Conservation (phyloP, 371 early-diverging fungal genomes). For the Hamiltosporidium tvaerminnensis region DNA sequence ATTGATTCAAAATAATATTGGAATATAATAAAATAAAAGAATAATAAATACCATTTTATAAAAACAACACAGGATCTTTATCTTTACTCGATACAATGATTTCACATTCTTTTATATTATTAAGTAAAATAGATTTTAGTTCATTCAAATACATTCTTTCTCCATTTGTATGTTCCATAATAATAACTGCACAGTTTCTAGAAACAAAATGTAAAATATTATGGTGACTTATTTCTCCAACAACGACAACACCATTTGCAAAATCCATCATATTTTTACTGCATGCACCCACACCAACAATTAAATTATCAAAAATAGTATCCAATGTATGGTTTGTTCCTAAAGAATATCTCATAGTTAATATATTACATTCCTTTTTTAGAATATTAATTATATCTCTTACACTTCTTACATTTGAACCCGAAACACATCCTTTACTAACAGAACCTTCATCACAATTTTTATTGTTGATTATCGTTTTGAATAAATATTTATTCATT, state of each 20-base stretch:
- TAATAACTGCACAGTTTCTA: slow-evolving; percentile 24
- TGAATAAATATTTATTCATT: slow-evolving; percentile 36
- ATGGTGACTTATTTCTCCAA: slow-evolving; percentile 52
- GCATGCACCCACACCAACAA: slow-evolving; percentile 12
- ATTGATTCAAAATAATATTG: no score
- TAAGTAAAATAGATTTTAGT: slow-evolving; percentile 14
- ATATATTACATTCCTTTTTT: neutral
- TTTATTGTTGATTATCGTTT: neutral
- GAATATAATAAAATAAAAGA: no score
- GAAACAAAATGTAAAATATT: slow-evolving; percentile 28
- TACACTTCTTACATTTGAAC: slow-evolving; percentile 8
- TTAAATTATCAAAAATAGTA: slow-evolving; percentile 5
- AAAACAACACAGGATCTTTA: slow-evolving; percentile 38
- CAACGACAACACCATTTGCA: slow-evolving; percentile 25
- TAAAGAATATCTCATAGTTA: neutral
- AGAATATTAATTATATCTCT: neutral
- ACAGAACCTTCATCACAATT: neutral
- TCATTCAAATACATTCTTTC: slow-evolving; percentile 42
- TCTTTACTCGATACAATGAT: slow-evolving; percentile 37
- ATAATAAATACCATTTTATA: neutral
- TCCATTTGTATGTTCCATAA: slow-evolving; percentile 48
- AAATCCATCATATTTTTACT: neutral
- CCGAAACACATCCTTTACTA: neutral
- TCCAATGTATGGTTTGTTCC: neutral
- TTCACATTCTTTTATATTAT: slow-evolving; percentile 13